A percentile compares a stretch with the other conserved stretches of the same genome.
Evolutionary conservation across 345 rosid species (phyloP).

Genomic region (Toxicodendron radicans): DNA sequence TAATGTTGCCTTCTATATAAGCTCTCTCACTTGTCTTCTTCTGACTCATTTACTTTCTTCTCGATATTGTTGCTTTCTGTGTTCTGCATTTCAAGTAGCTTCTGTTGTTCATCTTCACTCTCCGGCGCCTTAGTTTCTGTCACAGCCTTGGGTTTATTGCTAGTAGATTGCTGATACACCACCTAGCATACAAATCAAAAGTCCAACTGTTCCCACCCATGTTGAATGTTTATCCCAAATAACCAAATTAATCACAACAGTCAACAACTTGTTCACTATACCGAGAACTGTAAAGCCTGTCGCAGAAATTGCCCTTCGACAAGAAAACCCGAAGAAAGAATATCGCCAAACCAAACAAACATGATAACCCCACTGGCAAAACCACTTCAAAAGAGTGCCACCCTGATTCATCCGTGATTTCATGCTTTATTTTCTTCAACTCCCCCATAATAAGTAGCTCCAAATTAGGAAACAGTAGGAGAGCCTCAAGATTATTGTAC

Average conservation of each 20-base stretch:
- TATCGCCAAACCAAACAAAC: conserved; percentile 84
- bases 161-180: conserved; percentile 91
- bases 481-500: conserved; percentile 94
- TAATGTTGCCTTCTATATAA: background rate
- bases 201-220: conserved; percentile 73
- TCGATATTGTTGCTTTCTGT: conserved; percentile 29
- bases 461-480: conserved; percentile 80
- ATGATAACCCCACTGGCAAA: conserved; percentile 84
- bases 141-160: conserved; percentile 60
- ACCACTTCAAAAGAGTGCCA: conserved; percentile 75
- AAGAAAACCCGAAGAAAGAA: conserved; percentile 98
- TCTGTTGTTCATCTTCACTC: conserved; percentile 66
- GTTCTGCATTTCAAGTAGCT: conserved; percentile 72
- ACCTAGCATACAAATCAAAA: conserved; percentile 86
- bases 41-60: conserved; percentile 30
- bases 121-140: conserved; percentile 40
- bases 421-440: conserved; percentile 82
- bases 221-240: conserved; percentile 97
- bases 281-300: conserved; percentile 99
- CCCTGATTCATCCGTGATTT: conserved; percentile 63
- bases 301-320: conserved; percentile 90
- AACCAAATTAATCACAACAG: conserved; percentile 78
- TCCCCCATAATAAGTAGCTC: conserved; percentile 97
- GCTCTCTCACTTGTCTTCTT: conserved; percentile 27
- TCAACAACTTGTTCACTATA: conserved; percentile 86